Evolutionary conservation across 2,329 filamentous ascomycete species (phyloP), one percentile per base, ranked within the genome.

Genomic region (Trichoderma citrinoviride): DNA sequence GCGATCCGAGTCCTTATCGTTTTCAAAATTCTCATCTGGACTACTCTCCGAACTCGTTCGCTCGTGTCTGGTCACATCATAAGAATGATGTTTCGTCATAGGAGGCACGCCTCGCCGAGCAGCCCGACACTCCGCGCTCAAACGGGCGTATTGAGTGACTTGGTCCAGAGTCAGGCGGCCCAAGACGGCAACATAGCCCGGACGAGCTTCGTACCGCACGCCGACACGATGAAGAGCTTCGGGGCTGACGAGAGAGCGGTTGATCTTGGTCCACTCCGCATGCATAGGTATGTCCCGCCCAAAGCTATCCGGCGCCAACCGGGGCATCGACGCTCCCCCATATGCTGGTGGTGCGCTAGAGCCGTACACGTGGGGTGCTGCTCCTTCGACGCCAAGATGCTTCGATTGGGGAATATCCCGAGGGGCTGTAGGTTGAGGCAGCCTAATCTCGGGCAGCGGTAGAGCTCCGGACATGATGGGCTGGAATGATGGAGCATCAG

Each of bases 241-340:
- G 6, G 81, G 81, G 12, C 83, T 86, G 12, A 87, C 78, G 1
- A 86, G 75, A 4, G 75, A 76, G 21, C 85, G 80, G 49, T 78
- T 79, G 49, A 87, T 84, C 58, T 80, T 82, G 14, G 85, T 87
- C 85, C 85, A 87, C 61, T 80, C 80, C 1, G 85, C 85, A 33
- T 87, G 82, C 6, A 80, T 74, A 0, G 81, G 74, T 2, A 89
- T 89, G 14, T 83, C 80, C 5, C 81, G 78, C 1, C 87, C 87
- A 37, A 82, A 79, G 23, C 81, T 78, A 68, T 89, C 87, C 0
- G 87, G 86, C 0, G 80, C 84, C 3, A 88, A 75, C 3, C 77
- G 78, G 43, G 75, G 71, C 61, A 69, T 65, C 25, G 67, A 67
- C 3, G 77, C 74, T 61, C 74, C 78, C 5, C 73, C 73, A 58